A percentile compares a stretch with the other conserved stretches of the same genome.
Conservation (phyloP, 179 eudicot species). For the Dionaea muscipula region DNA sequence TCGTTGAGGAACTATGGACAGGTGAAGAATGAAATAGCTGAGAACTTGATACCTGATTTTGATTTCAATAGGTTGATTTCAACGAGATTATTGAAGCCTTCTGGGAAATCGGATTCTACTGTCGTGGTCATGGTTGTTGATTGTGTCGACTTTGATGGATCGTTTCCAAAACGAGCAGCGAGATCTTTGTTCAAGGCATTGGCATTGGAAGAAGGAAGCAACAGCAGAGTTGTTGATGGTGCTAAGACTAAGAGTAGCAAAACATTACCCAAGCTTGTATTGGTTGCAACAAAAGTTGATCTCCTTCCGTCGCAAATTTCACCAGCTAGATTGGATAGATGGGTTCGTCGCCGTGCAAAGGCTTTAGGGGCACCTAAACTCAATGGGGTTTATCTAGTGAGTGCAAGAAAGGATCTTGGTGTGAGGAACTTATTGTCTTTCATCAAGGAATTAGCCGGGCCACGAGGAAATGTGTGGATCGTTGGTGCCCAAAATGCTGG, state of each 20-base stretch:
- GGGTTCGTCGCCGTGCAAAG: conserved; percentile 86
- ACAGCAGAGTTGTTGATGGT: conserved; percentile 36
- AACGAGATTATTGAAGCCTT: conserved; percentile 69
- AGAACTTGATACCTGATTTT: conserved; percentile 91
- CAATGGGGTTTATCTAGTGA: conserved; percentile 76
- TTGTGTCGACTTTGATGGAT: conserved; percentile 94
- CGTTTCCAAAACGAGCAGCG: conserved; percentile 84
- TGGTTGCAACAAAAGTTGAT: conserved; percentile 88
- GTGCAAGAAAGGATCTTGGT: conserved; percentile 78
- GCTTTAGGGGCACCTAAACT: conserved; percentile 86
- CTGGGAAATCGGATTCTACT: conserved; percentile 58
- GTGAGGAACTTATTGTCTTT: conserved; percentile 70
- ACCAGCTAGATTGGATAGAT: conserved; percentile 82
- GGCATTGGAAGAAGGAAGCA: conserved; percentile 45
- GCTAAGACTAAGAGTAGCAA: too few relatives aligned
- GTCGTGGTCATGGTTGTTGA: conserved; percentile 97
- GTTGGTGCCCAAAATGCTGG: conserved; percentile 98
- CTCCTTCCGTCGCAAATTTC: conserved; percentile 85
- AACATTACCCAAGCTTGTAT: conserved; percentile 77
- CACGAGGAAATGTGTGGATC: conserved; percentile 98
- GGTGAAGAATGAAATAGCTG: conserved; percentile 72
- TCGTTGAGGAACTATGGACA: conserved; percentile 86
- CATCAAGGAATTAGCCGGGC: conserved; percentile 75
- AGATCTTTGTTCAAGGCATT: conserved; percentile 76
- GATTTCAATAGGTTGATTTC: conserved; percentile 80